These are phyloP conservation scores for Cantharellus cinnabarinus DNA, from an alignment of 768 basidiomycete genomes.

Conservation along the genomic window DNA sequence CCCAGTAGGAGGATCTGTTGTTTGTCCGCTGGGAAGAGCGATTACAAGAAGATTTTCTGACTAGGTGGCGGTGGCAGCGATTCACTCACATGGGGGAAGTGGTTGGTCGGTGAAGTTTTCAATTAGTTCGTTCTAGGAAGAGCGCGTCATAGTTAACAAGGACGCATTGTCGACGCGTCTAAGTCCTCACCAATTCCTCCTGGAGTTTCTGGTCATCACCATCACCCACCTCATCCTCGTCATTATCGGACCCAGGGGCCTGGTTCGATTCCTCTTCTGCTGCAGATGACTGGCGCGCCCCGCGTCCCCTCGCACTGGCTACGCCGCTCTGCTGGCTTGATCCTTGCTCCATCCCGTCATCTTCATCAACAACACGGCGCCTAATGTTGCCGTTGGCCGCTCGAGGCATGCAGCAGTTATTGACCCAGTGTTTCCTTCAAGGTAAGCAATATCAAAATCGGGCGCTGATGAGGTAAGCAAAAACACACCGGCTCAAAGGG, in stretches of 20 bases:
- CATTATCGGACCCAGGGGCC: not conserved
- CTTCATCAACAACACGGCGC: not conserved
- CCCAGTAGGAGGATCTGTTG: not conserved
- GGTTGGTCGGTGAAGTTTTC: slow-evolving; percentile 40
- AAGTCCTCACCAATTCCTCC: not conserved
- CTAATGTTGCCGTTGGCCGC: too few species aligned
- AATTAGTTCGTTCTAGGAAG: not conserved
- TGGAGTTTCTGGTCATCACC: not conserved
- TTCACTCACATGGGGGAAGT: slow-evolving; percentile 22
- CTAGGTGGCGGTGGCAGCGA: not conserved
- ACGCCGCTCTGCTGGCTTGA: not conserved
- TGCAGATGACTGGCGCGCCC: not conserved
- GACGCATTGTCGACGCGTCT: not conserved
- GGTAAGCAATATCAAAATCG: too few species aligned
- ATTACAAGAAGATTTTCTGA: not conserved
- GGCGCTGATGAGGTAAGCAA: too few species aligned
- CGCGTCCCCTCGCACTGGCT: not conserved
- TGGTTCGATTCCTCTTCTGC: not conserved
- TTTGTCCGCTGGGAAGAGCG: not conserved
- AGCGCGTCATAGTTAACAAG: not conserved
- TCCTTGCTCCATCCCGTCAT: not conserved
- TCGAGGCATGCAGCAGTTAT: too few species aligned
- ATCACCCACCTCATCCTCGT: not conserved
- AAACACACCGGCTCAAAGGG: too few species aligned
- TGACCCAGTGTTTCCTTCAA: too few species aligned